Base-by-base conservation (phyloP, 2,329 filamentous ascomycete genomes). In the Talaromyces piceae region DNA sequence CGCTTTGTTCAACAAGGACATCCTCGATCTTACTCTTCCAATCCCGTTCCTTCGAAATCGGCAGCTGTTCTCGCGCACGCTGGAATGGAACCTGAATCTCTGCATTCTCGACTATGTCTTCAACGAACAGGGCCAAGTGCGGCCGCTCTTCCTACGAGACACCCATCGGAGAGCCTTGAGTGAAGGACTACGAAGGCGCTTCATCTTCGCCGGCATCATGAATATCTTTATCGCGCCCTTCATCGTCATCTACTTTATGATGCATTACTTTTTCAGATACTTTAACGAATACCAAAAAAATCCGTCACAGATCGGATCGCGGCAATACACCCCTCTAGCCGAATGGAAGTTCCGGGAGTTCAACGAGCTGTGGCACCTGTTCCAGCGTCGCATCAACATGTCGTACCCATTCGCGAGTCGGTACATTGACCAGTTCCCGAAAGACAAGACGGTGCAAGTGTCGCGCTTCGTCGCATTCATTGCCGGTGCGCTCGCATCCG, bases 321-420 rank as follows among this genome's bases (percentile, higher is more conserved):
- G 93, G 37, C 85, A 90, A 58, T 98, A 96, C 65, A 97, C 91
- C 0, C 88, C 90, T 1, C 80, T 95, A 47, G 93, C 93, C 0
- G 87, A 95, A 66, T 98, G 93, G 93, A 97, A 96, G 62, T 96
- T 98, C 57, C 85, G 93, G 45, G 91, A 97, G 66, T 98, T 97
- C 77, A 98, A 98, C 62, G 93, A 98, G 67, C 77, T 98, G 1
- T 86, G 86, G 51, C 93, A 98, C 67, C 77, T 97, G 2, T 98
- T 97, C 61, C 81, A 90, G 54, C 87, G 91, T 57, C 83, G 93
- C 18, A 76, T 91, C 39, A 91, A 95, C 57, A 94, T 97, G 86
- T 95, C 93, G 0, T 90, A 93, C 63, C 91, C 91, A 0, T 96
- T 89, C 65, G 91, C 93, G 2, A 89, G 86, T 28, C 82, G 89